Evolutionary conservation across 1,139 yeast species (phyloP).

Genomic region (Sugiyamaella grinbergsii): DNA sequence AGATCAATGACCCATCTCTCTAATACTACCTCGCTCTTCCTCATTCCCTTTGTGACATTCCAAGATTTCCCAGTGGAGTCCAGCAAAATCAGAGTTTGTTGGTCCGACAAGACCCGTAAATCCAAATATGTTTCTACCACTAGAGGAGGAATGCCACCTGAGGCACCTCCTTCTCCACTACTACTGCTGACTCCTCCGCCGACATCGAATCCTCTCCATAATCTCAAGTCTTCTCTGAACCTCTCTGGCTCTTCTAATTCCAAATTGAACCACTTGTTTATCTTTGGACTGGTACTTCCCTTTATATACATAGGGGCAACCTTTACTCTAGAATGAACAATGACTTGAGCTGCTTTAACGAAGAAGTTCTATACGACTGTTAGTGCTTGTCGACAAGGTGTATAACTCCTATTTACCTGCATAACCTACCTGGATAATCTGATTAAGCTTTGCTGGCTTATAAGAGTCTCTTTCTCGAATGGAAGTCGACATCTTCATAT

Average conservation of each 20-base stretch:
- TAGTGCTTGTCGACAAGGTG: too few relatives aligned
- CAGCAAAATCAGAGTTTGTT: slow-evolving; percentile 62
- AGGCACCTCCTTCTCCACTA: slow-evolving; percentile 13
- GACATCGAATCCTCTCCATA: slow-evolving; percentile 54
- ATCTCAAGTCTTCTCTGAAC: slow-evolving; percentile 57
- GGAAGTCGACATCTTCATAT: slow-evolving; percentile 19
- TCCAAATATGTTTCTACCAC: slow-evolving; percentile 85
- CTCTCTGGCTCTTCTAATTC: slow-evolving; percentile 53
- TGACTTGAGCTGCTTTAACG: slow-evolving; percentile 66
- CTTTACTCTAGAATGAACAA: slow-evolving; percentile 47
- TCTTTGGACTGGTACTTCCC: slow-evolving; percentile 29
- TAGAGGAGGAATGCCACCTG: slow-evolving; percentile 62
- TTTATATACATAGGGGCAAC: slow-evolving; percentile 19
- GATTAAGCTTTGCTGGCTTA: slow-evolving; percentile 40
- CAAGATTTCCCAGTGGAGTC: slow-evolving; percentile 53
- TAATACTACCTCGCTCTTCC: slow-evolving; percentile 76
- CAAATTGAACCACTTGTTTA: slow-evolving; percentile 62
- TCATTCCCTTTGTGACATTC: slow-evolving; percentile 55
- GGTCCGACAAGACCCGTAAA: slow-evolving; percentile 58
- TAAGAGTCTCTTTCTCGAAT: slow-evolving; percentile 13
- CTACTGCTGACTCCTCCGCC: slow-evolving; percentile 3
- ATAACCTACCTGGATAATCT: slow-evolving; percentile 43
- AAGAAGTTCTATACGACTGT: slow-evolving; percentile 57
- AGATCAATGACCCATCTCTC: slow-evolving; percentile 92
- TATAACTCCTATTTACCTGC: too few relatives aligned